A percentile compares a stretch with the other conserved stretches of the same genome.
phyloP scores from a whole-genome alignment of 345 rosid species.

The Hypericum perforatum region DNA sequence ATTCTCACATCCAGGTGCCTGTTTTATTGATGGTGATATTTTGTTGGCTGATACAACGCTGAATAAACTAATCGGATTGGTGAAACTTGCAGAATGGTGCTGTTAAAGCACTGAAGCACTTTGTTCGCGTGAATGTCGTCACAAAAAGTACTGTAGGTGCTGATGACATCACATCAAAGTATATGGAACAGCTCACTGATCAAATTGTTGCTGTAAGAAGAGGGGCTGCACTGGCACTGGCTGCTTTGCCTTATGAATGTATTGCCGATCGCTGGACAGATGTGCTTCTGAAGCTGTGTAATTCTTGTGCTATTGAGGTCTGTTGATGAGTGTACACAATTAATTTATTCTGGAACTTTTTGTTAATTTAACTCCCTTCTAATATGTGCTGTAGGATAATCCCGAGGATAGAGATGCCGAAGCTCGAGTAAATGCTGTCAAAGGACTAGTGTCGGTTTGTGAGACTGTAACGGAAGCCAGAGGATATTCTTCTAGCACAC shows the following conservation, averaged over 20 bases:
- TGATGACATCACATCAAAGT: slow-evolving; percentile 40
- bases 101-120: slow-evolving; percentile 61
- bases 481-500: slow-evolving; percentile 27
- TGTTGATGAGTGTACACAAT: not conserved
- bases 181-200: slow-evolving; percentile 57
- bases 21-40: slow-evolving; percentile 11
- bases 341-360: too few species aligned
- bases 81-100: slow-evolving; percentile 55
- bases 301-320: slow-evolving; percentile 76
- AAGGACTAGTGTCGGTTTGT: slow-evolving; percentile 76
- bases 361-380: slow-evolving; percentile 7
- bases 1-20: slow-evolving; percentile 83
- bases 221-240: slow-evolving; percentile 81
- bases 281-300: slow-evolving; percentile 60
- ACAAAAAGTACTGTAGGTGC: slow-evolving; percentile 25
- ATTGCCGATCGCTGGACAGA: slow-evolving; percentile 58
- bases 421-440: slow-evolving; percentile 90
- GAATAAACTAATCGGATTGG: slow-evolving; percentile 11
- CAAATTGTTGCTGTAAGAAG: slow-evolving; percentile 83
- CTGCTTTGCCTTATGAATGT: slow-evolving; percentile 64
- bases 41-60: slow-evolving; percentile 3
- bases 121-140: slow-evolving; percentile 44
- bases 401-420: slow-evolving; percentile 94
- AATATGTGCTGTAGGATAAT: slow-evolving; percentile 42
- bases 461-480: slow-evolving; percentile 54